Base-by-base conservation (phyloP, 1,284 basidiomycete species). In the Clitocybe nebularis region DNA sequence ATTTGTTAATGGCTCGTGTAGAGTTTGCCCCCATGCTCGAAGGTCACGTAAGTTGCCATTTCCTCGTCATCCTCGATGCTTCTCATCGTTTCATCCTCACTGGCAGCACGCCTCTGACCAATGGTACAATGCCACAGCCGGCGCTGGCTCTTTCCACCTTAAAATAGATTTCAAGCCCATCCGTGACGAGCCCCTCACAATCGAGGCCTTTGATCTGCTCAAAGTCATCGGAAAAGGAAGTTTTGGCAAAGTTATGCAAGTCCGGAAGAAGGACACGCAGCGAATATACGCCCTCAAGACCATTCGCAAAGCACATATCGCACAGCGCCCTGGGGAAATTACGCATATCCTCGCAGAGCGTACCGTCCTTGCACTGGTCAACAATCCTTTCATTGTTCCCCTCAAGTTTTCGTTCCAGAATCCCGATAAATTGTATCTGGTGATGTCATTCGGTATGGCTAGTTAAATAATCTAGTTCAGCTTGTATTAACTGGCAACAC, bases 381-480 rank as follows among this genome's bases (percentile, higher is more conserved):
- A 98, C 72, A 97, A 94, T 57, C 95, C 95, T 0, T 99, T 99
- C 69, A 97, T 99, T 63, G 95, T 98, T 0, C 96, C 95, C 5
- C 82, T 99, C 64, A 99, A 99, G 62, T 98, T 99, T 66, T 94
- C 90, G 5, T 99, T 99, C 77, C 95, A 99, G 68, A 93, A 86
- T 51, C 90, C 90, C 3, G 95, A 99, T 62, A 99, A 99, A 67
- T 75, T 99, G 8, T 99, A 99, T 63, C 72, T 99, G 40, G 93
- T 97, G 14, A 88, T 99, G 77, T 94, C 93, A 10, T 99, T 97
- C 58, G 84, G 85, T 85, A 37, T 46, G 78, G 60, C 17, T 47
- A 34, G 25, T 24, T 21, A 45, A 16, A 25, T 19, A 2, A 49
- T 4, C 25, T 36, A 11, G 20, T 23, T 23, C 26, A 22, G 30